Base-by-base conservation (phyloP, 2,329 filamentous ascomycete genomes). In the Cercospora citrullina region DNA sequence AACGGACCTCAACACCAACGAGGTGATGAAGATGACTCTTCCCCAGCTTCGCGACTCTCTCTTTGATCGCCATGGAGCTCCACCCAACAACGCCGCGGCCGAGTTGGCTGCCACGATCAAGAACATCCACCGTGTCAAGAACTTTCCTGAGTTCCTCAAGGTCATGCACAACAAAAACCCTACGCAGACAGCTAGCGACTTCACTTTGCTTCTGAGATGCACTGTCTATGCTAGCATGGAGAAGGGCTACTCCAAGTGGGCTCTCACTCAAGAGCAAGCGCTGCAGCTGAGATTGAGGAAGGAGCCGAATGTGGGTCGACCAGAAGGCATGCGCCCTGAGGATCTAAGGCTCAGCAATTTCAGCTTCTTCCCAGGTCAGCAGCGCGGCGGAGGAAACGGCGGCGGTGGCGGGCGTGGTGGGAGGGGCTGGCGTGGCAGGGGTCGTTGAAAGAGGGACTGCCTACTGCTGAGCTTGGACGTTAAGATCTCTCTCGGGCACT, bases 1-100 rank as follows among this genome's bases (percentile, higher is more conserved):
- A 14, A 64, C 42, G 45, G 57, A 68, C 7, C 36, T 33, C 8
- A 28, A 64, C n/a, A 39, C 39, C 16, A 63, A 63, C 23, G 31
- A 64, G 18, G 7, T n/a, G 21, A 23, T 33, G 30, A 65, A 67
- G 42, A 65, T 67, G 26, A 68, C 58, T 2, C 67, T 73, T 10
- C n/a, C 58, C 1, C 59, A 71, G 51, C 60, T 68, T 12, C 66
- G 68, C 30, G 61, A 70, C 26, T 61, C 68, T 12, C 67, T 74
- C 14, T 75, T 75, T 64, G 18, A 31, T 3, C 69, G 71, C 10
- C 73, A 73, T 42, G 71, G 71, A 23, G 70, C 69, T 9, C 68
- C 71, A n/a, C 71, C 70, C 0, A 39, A 61, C 18, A 71, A 71
- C n/a, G 67, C 70, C 4, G 73, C 72, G 6, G 61, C 69, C 10